Base-by-base conservation (phyloP, 352 stramenopile genomes). In the Globisporangium canariense region DNA sequence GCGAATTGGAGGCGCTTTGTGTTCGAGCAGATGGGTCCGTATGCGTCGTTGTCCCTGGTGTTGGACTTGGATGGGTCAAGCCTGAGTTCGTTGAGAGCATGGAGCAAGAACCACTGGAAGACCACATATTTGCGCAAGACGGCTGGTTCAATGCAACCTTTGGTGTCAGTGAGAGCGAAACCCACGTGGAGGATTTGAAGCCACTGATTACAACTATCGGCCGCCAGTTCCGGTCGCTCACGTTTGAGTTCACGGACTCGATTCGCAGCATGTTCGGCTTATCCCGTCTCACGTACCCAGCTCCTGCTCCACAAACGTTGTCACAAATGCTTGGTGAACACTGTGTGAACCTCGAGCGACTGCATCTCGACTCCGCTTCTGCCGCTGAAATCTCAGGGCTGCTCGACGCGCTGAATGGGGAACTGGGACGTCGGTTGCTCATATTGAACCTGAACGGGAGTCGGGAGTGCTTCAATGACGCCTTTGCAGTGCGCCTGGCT, bases 61-160 rank as follows among this genome's bases (percentile, higher is more conserved):
- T 55, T 18, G 57, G 57, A 0, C 57, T 62, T n/a, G 43, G 38
- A 54, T 62, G 57, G 57, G n/a, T 53, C 4, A 3, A 28, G 3
- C 43, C 4, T 2, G 18, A 50, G n/a, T 32, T n/a, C 28, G 18
- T 62, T 16, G 57, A 62, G 43, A 2, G 14, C 3, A 62, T 62
- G 14, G 30, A 62, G 43, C 57, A 30, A 34, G 57, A 62, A 5
- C 9, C 28, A 4, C 32, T 28, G 43, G 43, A 34, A n/a, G 4
- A 4, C 1, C 3, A 10, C 3, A 4, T 30, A 13, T 28, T 30
- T 8, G 9, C 22, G 18, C 57, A 53, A 20, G 43, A 30, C 11
- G 57, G 57, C 18, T 53, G 13, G 43, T 62, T 25, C 18, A 30
- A 55, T 1, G 43, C 28, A 22, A 28, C 3, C 6, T 10, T 14